Conservation (phyloP, 2,329 filamentous ascomycete species). For the Penicillium digitatum region DNA sequence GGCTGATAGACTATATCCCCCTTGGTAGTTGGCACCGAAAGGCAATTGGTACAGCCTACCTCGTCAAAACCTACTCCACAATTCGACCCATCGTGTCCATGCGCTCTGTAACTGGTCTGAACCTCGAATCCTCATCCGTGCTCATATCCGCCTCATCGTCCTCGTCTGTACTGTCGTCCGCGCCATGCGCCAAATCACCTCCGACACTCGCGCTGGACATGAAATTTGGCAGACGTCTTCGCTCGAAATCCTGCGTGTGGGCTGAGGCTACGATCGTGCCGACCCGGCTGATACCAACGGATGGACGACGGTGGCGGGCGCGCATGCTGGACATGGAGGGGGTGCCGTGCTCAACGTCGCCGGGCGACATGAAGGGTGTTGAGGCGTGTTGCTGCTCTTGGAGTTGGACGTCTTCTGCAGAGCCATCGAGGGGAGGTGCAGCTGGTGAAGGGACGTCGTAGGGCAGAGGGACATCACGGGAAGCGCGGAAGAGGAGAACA, state of each 20-base stretch:
- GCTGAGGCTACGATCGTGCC: constrained; percentile 73
- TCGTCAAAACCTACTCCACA: constrained; percentile 1
- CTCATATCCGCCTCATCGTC: constrained; percentile 31
- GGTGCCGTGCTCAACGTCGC: constrained; percentile 30
- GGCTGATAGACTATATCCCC: neutral
- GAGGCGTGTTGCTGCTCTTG: constrained; percentile 23
- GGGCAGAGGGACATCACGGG: constrained; percentile 78
- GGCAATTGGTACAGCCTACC: neutral
- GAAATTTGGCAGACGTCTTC: constrained; percentile 58
- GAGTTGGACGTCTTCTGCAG: constrained; percentile 23
- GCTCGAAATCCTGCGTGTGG: constrained; percentile 88
- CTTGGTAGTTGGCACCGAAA: neutral
- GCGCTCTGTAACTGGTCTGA: neutral
- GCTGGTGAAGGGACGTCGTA: constrained; percentile 53
- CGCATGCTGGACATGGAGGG: constrained; percentile 26
- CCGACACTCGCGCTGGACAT: constrained; percentile 36
- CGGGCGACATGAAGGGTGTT: constrained; percentile 17
- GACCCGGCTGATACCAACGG: constrained; percentile 48
- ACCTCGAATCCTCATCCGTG: constrained; percentile 29
- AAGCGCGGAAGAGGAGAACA: constrained; percentile 83
- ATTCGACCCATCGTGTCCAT: constrained; percentile 4
- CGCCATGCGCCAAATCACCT: constrained; percentile 30
- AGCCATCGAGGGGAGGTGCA: constrained; percentile 12
- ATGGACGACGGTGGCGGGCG: constrained; percentile 27
- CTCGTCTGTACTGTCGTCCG: constrained; percentile 40